These are phyloP conservation scores for Scedosporium aurantiacum DNA, from an alignment of 2,329 filamentous ascomycete genomes.

Conservation along the genomic window DNA sequence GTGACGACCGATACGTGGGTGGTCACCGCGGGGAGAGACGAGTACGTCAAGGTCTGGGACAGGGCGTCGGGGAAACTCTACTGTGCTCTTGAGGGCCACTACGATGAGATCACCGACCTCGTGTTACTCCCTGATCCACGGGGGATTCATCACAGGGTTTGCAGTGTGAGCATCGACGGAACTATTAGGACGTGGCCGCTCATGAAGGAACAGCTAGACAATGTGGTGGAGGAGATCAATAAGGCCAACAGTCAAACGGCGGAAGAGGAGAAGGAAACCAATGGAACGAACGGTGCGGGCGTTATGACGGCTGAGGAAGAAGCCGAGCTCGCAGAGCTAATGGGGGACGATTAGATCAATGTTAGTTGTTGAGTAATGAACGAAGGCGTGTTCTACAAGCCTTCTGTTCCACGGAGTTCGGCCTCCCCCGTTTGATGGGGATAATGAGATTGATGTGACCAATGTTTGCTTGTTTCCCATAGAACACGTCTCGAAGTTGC, in stretches of 20 bases:
- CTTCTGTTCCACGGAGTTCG: not conserved
- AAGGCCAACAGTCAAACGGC: slow-evolving; percentile 39
- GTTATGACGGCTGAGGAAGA: slow-evolving; percentile 82
- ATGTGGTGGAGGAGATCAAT: slow-evolving; percentile 31
- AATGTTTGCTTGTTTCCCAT: too few species aligned
- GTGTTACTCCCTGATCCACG: slow-evolving; percentile 41
- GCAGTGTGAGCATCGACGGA: slow-evolving; percentile 81
- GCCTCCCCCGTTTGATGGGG: not conserved
- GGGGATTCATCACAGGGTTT: slow-evolving; percentile 37
- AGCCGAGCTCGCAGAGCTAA: slow-evolving; percentile 78
- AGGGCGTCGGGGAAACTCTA: slow-evolving; percentile 58
- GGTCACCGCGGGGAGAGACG: slow-evolving; percentile 79
- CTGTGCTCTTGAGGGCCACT: slow-evolving; percentile 72
- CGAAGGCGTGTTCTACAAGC: not conserved
- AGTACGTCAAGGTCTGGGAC: slow-evolving; percentile 88
- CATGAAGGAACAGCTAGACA: slow-evolving; percentile 44
- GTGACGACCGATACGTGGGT: slow-evolving; percentile 67
- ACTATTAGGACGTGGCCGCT: slow-evolving; percentile 81
- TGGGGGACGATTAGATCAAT: slow-evolving; percentile 47
- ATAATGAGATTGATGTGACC: too few species aligned
- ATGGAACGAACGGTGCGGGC: slow-evolving; percentile 33
- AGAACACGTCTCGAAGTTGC: too few species aligned
- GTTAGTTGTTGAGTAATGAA: not conserved
- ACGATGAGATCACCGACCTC: slow-evolving; percentile 81
- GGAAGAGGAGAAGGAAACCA: slow-evolving; percentile 36